phyloP scores from a whole-genome alignment of 805 yeast genomes.

The Kodamaea kaohsiungensis region DNA sequence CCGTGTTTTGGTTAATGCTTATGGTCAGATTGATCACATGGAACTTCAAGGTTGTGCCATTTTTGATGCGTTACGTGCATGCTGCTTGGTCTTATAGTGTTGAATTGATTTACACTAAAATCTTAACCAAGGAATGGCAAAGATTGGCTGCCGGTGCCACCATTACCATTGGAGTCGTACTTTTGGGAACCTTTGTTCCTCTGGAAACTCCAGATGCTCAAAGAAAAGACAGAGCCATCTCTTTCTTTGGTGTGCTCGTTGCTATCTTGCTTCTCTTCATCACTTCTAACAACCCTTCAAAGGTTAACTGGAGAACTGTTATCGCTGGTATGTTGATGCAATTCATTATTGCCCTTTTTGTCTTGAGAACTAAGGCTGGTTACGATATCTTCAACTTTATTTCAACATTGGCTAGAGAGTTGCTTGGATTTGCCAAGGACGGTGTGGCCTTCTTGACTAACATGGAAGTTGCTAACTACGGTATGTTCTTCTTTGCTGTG shows the following conservation, averaged over 20 bases:
- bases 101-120: slow-evolving; percentile 34
- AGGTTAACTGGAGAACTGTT: slow-evolving; percentile 59
- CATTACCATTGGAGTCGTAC: slow-evolving; percentile 47
- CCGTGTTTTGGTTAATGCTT: slow-evolving; percentile 50
- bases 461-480: slow-evolving; percentile 36
- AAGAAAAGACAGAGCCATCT: slow-evolving; percentile 54
- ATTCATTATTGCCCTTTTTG: slow-evolving; percentile 59
- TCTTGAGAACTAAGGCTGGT: slow-evolving; percentile 59
- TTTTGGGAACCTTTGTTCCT: slow-evolving; percentile 57
- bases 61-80: slow-evolving; percentile 14
- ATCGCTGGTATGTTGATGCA: slow-evolving; percentile 62
- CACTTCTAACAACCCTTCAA: slow-evolving; percentile 47
- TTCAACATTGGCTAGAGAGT: slow-evolving; percentile 55
- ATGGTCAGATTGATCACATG: slow-evolving; percentile 54
- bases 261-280: slow-evolving; percentile 44
- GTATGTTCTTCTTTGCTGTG: slow-evolving; percentile 57
- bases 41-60: slow-evolving; percentile 37
- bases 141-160: slow-evolving; percentile 47
- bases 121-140: slow-evolving; percentile 42
- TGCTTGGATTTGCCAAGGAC: slow-evolving; percentile 56
- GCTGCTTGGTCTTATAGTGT: slow-evolving; percentile 29
- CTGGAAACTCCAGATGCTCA: slow-evolving; percentile 46
- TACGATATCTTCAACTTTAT: slow-evolving; percentile 63
- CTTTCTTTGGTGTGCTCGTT: slow-evolving; percentile 56
- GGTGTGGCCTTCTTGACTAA: slow-evolving; percentile 63